These are phyloP conservation scores for Irpex sp. DNA, from an alignment of 1,284 basidiomycete species.

Conservation along the genomic window DNA sequence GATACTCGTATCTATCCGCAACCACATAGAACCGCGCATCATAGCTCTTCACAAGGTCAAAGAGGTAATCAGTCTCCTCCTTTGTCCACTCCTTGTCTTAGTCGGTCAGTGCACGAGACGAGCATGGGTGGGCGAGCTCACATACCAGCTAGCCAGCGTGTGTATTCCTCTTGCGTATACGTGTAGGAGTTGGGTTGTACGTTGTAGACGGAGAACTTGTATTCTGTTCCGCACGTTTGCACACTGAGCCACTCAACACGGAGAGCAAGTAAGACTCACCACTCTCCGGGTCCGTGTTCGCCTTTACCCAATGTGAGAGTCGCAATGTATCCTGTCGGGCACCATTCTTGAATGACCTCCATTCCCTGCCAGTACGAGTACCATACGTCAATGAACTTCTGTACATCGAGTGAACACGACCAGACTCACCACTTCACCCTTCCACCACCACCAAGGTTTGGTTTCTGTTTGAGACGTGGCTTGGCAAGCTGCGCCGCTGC, in stretches of 20 bases:
- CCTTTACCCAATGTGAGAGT: slow-evolving; percentile 72
- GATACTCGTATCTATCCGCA: slow-evolving; percentile 85
- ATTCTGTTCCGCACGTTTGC: slow-evolving; percentile 42
- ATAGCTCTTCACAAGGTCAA: slow-evolving; percentile 77
- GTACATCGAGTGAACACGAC: neutral
- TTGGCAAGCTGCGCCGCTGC: slow-evolving; percentile 65
- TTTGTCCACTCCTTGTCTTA: slow-evolving; percentile 86
- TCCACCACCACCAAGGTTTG: slow-evolving; percentile 59
- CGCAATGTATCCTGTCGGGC: slow-evolving; percentile 57
- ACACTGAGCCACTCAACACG: neutral
- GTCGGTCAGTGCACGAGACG: neutral
- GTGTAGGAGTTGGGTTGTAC: slow-evolving; percentile 65
- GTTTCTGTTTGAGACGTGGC: slow-evolving; percentile 85
- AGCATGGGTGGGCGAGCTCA: slow-evolving; percentile 1
- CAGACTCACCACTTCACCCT: slow-evolving; percentile 60
- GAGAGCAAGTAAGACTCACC: slow-evolving; percentile 37
- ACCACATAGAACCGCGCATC: slow-evolving; percentile 92
- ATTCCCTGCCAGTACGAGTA: slow-evolving; percentile 59
- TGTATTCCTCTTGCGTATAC: slow-evolving; percentile 93
- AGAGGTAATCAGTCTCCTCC: slow-evolving; percentile 94
- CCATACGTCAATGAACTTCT: neutral
- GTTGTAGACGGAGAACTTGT: slow-evolving; percentile 82
- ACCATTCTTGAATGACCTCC: slow-evolving; percentile 65
- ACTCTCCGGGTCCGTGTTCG: slow-evolving; percentile 44
- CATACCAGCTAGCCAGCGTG: slow-evolving; percentile 71